Conservation (phyloP, 1,284 basidiomycete genomes). For the Neolentinus lepideus region DNA sequence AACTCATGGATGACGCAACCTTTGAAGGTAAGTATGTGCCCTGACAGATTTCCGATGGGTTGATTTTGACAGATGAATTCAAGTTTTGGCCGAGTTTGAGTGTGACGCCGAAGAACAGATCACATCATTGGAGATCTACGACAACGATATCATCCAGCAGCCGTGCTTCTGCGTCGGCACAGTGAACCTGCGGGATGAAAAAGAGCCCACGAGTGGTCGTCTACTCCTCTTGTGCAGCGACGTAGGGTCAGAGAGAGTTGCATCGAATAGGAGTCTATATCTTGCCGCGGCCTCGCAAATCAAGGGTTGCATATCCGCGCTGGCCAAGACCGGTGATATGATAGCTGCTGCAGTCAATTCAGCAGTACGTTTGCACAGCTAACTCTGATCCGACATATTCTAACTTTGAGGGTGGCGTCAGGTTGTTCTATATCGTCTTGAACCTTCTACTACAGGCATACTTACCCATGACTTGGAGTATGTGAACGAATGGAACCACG, state of each 20-base stretch:
- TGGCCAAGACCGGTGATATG: constrained; percentile 37
- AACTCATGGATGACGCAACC: constrained; percentile 57
- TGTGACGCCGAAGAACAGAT: constrained; percentile 54
- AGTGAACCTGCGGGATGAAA: constrained; percentile 40
- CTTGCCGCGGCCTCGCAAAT: constrained; percentile 33
- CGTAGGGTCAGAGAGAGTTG: constrained; percentile 16
- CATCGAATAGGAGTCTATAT: constrained; percentile 21
- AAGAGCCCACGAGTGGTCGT: constrained; percentile 52
- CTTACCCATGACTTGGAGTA: constrained; percentile 29
- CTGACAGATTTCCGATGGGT: background rate
- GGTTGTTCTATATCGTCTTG: constrained; percentile 19
- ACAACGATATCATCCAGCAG: constrained; percentile 18
- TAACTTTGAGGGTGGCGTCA: no score
- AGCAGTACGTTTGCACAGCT: constrained; percentile 47
- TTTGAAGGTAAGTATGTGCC: constrained; percentile 50
- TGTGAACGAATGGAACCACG: constrained; percentile 66
- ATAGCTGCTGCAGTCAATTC: constrained; percentile 71
- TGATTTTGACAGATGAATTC: background rate
- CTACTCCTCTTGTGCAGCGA: constrained; percentile 42
- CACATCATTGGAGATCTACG: constrained; percentile 36
- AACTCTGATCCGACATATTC: no score
- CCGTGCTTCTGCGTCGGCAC: constrained; percentile 59
- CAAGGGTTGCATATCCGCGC: constrained; percentile 55
- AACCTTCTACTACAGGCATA: constrained; percentile 1
- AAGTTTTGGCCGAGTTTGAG: constrained; percentile 47